Base-by-base conservation (phyloP, 148 eudicot species). In the Beta vulgaris region DNA sequence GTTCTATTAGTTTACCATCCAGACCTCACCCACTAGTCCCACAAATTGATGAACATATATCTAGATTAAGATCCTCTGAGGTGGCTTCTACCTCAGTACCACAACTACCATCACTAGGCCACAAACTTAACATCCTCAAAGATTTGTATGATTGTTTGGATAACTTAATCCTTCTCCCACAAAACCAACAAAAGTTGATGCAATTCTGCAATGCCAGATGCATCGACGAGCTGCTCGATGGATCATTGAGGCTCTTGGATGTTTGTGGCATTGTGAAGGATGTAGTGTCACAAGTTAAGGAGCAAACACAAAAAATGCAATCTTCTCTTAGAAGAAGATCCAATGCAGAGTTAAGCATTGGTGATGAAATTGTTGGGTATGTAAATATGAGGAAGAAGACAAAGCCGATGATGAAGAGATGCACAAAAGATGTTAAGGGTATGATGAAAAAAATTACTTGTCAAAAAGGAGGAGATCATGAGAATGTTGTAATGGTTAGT, bases 161-260 rank as follows among this genome's bases (percentile, higher is more conserved):
- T 66, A 80, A 80, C 83, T 77, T 80, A 16, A 25, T 83, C 58
- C 51, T 67, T 31, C 81, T 83, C 32, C 83, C 83, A 44, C 83
- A 79, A 72, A 77, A 74, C 76, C 79, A 83, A 73, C 79, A 68
- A 58, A 74, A 61, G 67, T 18, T 79, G 36, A n/a, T 35, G 31
- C 86, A 80, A 66, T 48, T 51, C n/a, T 63, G 73, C 9, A 49
- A 43, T 77, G 80, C 68, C 0, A 67, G 37, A 53, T 12, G 54
- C 21, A 40, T 73, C 64, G 83, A 83, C 0, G 78, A 82, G 65
- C 23, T 81, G 42, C 67, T 86, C 14, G 80, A 84, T 32, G 83
- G 76, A 7, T 77, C 82, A 29, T 66, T 86, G 31, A 77, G 72
- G 73, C 79, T 86, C 28, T 72, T 86, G 75, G 89, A 86, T 69